These are phyloP conservation scores for Mycena sanguinolenta DNA, from an alignment of 768 basidiomycete genomes.

Conservation along the genomic window DNA sequence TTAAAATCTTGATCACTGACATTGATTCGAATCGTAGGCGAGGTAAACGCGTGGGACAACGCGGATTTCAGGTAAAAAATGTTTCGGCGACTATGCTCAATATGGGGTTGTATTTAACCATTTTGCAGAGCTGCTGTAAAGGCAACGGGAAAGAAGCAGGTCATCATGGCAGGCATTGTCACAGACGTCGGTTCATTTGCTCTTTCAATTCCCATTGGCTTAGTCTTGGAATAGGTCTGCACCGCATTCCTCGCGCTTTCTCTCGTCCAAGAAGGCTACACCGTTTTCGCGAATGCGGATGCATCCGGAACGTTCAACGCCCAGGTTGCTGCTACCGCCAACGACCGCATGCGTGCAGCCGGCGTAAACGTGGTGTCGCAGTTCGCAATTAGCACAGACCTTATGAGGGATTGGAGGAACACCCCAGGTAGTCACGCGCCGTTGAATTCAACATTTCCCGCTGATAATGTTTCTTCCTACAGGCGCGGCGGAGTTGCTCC, in stretches of 20 bases:
- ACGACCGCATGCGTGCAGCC: conserved; percentile 62
- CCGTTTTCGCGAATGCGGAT: conserved; percentile 58
- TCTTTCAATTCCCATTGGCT: neutral
- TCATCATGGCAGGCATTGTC: conserved; percentile 62
- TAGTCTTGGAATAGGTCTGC: conserved; percentile 52
- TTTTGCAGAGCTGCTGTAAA: conserved; percentile 52
- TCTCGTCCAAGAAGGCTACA: conserved; percentile 59
- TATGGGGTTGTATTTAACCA: too few species aligned
- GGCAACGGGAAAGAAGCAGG: conserved; percentile 63
- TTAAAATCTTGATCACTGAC: neutral
- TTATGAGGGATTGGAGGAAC: conserved; percentile 67
- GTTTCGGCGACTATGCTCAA: too few species aligned
- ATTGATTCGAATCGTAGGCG: conserved; percentile 37
- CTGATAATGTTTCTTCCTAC: neutral
- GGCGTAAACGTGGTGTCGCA: conserved; percentile 61
- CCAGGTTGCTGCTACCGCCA: too few species aligned
- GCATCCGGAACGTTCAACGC: conserved; percentile 58
- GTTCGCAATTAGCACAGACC: conserved; percentile 59
- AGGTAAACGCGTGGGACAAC: conserved; percentile 69
- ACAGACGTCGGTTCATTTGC: conserved; percentile 55
- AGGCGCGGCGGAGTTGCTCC: conserved; percentile 55
- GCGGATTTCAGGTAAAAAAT: conserved; percentile 52
- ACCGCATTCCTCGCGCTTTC: conserved; percentile 63
- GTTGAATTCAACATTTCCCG: neutral
- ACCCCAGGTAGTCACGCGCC: conserved; percentile 50